Base-by-base conservation (phyloP, 2,329 filamentous ascomycete genomes). In the Seiridium unicorne region DNA sequence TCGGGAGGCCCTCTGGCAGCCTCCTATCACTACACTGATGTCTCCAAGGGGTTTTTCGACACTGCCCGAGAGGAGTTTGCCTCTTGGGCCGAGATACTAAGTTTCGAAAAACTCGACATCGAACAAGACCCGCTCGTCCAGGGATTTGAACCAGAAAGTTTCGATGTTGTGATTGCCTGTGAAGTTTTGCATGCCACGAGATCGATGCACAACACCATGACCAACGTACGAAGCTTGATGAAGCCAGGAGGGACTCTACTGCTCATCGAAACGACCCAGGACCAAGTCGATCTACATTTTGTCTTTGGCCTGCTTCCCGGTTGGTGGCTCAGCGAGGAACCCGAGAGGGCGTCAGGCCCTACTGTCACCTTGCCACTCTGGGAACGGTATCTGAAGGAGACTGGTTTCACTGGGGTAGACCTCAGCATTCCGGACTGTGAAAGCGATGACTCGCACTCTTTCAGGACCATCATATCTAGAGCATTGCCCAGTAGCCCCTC, bases 21-120 rank as follows among this genome's bases (percentile, higher is more conserved):
- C 5, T 11, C 8, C 8, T 57, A 47, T 34, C 5, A 46, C 31
- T 57, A 31, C 54, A 57, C 54, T 11, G 38, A 57, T 26, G 34
- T 57, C 9, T 46, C 38, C 13, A 4, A 18, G 8, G 42, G 26
- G 9, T 47, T 47, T n/a, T 47, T 57, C 31, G 44, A 49, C 6
- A 31, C 11, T 13, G 46, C 46, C 4, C 34, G 13, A 8, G 10
- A 44, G n/a, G 8, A 5, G 11, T 58, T 58, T 44, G 46, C 9
- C 10, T 18, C 5, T 64, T 40, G 68, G 51, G 60, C 61, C 3
- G 51, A 64, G 1, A 64, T 65, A 32, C 68, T 76, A 63, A 61
- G 64, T 9, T 76, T 66, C 62, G 63, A 65, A 38, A 62, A 65
- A 3, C 61, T 65, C 2, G 68, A 77, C 51, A 63, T 74, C n/a